These are phyloP conservation scores for Arachnomyces sp. DNA, from an alignment of 2,329 filamentous ascomycete genomes.

Conservation along the genomic window DNA sequence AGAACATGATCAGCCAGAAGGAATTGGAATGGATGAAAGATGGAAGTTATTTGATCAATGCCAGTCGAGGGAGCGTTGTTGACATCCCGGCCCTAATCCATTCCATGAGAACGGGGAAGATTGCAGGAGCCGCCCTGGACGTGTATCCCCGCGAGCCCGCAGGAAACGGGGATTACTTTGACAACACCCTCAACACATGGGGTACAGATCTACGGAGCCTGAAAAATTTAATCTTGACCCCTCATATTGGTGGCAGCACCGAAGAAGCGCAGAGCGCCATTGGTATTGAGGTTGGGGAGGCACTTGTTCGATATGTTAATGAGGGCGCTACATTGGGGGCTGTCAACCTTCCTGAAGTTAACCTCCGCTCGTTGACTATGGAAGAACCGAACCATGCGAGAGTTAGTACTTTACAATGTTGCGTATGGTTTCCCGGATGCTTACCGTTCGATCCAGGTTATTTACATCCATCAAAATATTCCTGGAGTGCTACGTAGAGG, in stretches of 20 bases:
- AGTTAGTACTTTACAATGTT: slow-evolving; percentile 36
- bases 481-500: slow-evolving; percentile 85
- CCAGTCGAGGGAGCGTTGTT: slow-evolving; percentile 85
- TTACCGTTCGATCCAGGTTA: slow-evolving; percentile 47
- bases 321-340: slow-evolving; percentile 84
- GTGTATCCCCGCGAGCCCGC: slow-evolving; percentile 92
- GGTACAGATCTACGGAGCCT: slow-evolving; percentile 73
- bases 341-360: slow-evolving; percentile 95
- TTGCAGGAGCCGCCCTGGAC: slow-evolving; percentile 91
- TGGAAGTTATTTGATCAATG: slow-evolving; percentile 92
- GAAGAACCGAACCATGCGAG: slow-evolving; percentile 85
- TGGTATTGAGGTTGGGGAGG: slow-evolving; percentile 82
- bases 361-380: slow-evolving; percentile 76
- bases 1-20: slow-evolving; percentile 73
- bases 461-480: slow-evolving; percentile 95
- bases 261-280: slow-evolving; percentile 97
- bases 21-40: slow-evolving; percentile 85
- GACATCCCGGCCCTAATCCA: slow-evolving; percentile 88
- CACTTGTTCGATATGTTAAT: slow-evolving; percentile 90
- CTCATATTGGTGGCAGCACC: slow-evolving; percentile 94
- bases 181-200: slow-evolving; percentile 71
- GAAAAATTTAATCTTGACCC: slow-evolving; percentile 89
- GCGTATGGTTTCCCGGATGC: neutral
- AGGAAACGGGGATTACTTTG: slow-evolving; percentile 94
- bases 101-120: slow-evolving; percentile 73